Conservation (phyloP, 768 basidiomycete species). For the Boletellus ananiceps region DNA sequence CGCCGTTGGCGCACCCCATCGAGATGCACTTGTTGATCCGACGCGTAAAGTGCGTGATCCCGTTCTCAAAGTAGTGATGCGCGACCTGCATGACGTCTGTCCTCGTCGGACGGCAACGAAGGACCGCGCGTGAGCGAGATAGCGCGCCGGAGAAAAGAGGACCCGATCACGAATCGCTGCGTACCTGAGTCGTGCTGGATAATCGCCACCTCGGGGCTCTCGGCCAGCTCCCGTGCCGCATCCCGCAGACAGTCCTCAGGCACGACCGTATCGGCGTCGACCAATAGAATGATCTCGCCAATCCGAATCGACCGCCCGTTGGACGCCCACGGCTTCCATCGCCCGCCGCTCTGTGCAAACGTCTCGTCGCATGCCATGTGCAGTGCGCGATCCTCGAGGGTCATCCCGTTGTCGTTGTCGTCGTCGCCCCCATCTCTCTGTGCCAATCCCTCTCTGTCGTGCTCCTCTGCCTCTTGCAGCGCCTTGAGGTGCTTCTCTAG, state of each 20-base stretch:
- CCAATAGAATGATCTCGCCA: neutral
- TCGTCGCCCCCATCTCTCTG: constrained; percentile 3
- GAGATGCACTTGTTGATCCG: constrained; percentile 84
- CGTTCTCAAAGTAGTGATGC: constrained; percentile 87
- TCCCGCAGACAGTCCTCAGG: constrained; percentile 64
- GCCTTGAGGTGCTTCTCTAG: constrained; percentile 33
- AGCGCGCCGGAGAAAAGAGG: too few relatives aligned
- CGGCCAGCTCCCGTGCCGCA: constrained; percentile 78
- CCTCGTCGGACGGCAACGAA: too few relatives aligned
- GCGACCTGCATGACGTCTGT: constrained; percentile 88
- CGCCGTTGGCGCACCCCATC: constrained; percentile 73
- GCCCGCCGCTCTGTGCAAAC: constrained; percentile 50
- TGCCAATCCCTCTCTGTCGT: constrained; percentile 2
- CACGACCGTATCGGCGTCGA: neutral
- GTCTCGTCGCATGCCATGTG: constrained; percentile 72
- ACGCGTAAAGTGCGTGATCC: constrained; percentile 84
- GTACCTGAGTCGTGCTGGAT: constrained; percentile 85
- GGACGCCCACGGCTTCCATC: constrained; percentile 70
- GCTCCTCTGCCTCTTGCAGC: constrained; percentile 42
- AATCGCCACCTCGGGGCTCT: constrained; percentile 61
- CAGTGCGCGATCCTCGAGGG: constrained; percentile 68
- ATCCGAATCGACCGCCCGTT: constrained; percentile 47
- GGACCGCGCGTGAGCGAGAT: too few relatives aligned
- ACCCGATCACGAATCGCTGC: constrained; percentile 23
- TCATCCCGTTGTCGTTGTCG: constrained; percentile 36